Conservation (phyloP, 2,329 filamentous ascomycete genomes). For the Neofusicoccum kwambonambiense region DNA sequence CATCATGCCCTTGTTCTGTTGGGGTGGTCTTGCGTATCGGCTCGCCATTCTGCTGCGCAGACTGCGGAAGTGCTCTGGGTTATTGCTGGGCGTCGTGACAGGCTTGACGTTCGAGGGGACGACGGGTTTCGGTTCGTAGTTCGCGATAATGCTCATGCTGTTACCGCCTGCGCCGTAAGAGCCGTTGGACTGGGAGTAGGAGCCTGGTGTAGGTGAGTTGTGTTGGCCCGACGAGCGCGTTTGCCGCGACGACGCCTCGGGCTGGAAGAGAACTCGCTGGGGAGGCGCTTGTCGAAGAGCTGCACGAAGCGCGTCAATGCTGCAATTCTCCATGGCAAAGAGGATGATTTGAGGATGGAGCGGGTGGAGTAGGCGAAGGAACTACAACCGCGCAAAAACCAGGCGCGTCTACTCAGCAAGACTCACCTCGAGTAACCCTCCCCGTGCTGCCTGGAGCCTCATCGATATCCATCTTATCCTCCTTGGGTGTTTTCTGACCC, state of each 20-base stretch:
- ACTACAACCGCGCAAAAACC: neutral
- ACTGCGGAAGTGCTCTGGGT: constrained; percentile 65
- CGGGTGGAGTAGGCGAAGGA: neutral
- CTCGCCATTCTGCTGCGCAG: constrained; percentile 50
- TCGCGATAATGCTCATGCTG: constrained; percentile 45
- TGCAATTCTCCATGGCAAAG: neutral
- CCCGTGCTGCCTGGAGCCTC: constrained; percentile 46
- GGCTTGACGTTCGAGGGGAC: constrained; percentile 68
- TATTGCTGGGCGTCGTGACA: constrained; percentile 72
- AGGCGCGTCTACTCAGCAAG: neutral
- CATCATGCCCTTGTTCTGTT: constrained; percentile 54
- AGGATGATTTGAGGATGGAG: neutral
- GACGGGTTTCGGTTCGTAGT: constrained; percentile 66
- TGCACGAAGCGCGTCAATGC: neutral
- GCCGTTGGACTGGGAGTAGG: constrained; percentile 36
- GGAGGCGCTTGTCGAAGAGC: constrained; percentile 79
- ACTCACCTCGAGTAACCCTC: constrained; percentile 37
- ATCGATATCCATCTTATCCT: constrained; percentile 50
- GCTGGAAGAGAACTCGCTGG: constrained; percentile 80
- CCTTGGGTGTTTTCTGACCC: constrained; percentile 47
- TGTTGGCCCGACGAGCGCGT: constrained; percentile 52
- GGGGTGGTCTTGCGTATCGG: constrained; percentile 21
- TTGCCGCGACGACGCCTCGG: constrained; percentile 68
- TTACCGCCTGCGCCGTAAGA: constrained; percentile 31
- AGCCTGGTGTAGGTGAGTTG: constrained; percentile 43